Conservation (phyloP, 352 stramenopile genomes). For the Peronospora destructor region DNA sequence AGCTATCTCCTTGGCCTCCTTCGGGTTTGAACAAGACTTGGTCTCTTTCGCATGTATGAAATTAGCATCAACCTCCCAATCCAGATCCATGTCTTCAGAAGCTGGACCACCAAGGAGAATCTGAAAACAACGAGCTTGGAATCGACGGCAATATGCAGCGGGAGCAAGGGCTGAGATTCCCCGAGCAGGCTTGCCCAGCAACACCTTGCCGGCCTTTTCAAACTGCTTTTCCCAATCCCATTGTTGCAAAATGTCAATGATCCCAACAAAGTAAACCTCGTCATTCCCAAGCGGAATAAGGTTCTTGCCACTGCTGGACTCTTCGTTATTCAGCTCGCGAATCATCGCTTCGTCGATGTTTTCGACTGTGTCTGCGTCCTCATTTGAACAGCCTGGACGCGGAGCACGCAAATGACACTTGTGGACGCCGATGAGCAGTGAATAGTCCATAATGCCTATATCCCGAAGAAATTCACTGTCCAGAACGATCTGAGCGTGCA, state of each 20-base stretch:
- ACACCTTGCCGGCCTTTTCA: conserved; percentile 65
- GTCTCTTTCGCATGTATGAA: conserved; percentile 7
- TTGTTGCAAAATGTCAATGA: conserved; percentile 82
- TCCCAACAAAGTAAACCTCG: conserved; percentile 76
- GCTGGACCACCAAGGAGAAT: conserved; percentile 34
- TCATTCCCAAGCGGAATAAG: conserved; percentile 23
- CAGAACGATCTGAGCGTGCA: conserved; percentile 44
- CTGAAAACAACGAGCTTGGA: conserved; percentile 49
- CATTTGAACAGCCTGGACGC: conserved; percentile 6
- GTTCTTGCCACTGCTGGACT: conserved; percentile 18
- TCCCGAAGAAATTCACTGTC: conserved; percentile 63
- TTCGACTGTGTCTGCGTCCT: background rate
- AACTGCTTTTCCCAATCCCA: conserved; percentile 79
- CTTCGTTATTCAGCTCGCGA: conserved; percentile 17
- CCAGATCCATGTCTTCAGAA: conserved; percentile 27
- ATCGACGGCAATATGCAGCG: conserved; percentile 58
- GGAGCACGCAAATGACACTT: conserved; percentile 39
- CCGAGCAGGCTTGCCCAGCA: conserved; percentile 54
- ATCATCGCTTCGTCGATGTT: conserved; percentile 20
- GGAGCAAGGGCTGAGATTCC: conserved; percentile 63
- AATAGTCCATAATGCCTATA: conserved; percentile 80
- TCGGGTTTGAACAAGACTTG: conserved; percentile 21
- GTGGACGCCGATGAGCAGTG: conserved; percentile 61
- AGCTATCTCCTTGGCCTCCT: conserved; percentile 22
- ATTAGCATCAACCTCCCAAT: conserved; percentile 22